These are phyloP conservation scores for Leccinum olivaceopallidum DNA, from an alignment of 768 basidiomycete genomes.

Conservation along the genomic window DNA sequence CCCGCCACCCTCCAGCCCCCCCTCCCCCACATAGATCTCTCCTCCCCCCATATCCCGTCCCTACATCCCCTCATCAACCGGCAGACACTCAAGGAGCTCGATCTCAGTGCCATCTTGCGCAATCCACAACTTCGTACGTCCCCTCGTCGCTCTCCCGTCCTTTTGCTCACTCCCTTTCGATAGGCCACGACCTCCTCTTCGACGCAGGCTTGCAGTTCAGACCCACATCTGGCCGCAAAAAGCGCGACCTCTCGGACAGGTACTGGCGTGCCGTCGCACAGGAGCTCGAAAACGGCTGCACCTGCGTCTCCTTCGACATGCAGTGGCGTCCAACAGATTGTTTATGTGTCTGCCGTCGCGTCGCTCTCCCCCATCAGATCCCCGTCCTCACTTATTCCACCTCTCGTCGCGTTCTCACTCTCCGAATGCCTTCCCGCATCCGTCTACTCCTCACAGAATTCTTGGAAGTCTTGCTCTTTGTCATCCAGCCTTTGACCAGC, in stretches of 20 bases:
- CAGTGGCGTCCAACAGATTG: slow-evolving; percentile 54
- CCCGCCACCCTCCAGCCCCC: slow-evolving; percentile 33
- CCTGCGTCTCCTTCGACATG: slow-evolving; percentile 74
- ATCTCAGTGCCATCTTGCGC: slow-evolving; percentile 80
- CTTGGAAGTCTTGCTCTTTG: slow-evolving; percentile 76
- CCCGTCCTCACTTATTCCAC: slow-evolving; percentile 47
- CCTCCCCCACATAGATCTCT: slow-evolving; percentile 39
- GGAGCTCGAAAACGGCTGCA: slow-evolving; percentile 82
- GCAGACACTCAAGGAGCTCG: slow-evolving; percentile 80
- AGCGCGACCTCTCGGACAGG: slow-evolving; percentile 67
- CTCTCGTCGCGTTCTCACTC: slow-evolving; percentile 50
- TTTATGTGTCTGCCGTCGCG: slow-evolving; percentile 54
- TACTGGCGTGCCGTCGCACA: slow-evolving; percentile 84
- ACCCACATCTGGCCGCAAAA: slow-evolving; percentile 72
- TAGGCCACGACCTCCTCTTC: slow-evolving; percentile 89
- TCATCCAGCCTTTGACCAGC: slow-evolving; percentile 78
- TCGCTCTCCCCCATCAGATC: slow-evolving; percentile 41
- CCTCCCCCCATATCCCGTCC: slow-evolving; percentile 62
- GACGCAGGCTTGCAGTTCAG: slow-evolving; percentile 84
- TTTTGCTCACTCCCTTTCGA: slow-evolving; percentile 8
- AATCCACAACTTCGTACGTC: slow-evolving; percentile 89
- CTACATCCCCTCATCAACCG: slow-evolving; percentile 78
- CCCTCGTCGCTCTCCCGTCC: slow-evolving; percentile 1
- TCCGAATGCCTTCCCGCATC: slow-evolving; percentile 73
- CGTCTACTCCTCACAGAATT: slow-evolving; percentile 71